Evolutionary conservation across 768 basidiomycete species (phyloP), one percentile per base, ranked within the genome.

Genomic region (Naganishia vaughanmartiniae): DNA sequence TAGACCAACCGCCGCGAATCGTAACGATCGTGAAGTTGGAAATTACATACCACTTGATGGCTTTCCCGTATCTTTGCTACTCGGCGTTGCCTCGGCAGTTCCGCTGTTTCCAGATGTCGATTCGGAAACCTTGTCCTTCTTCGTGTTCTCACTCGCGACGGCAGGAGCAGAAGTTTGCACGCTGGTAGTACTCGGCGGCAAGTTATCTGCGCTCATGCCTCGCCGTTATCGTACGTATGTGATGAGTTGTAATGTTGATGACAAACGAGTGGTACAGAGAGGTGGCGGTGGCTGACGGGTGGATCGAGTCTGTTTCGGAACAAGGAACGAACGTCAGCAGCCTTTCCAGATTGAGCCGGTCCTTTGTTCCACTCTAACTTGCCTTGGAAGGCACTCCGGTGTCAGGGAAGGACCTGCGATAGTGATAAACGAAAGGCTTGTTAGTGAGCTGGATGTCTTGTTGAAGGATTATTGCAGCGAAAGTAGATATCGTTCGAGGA

Each of bases 161-260:
- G 42, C 60, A 26, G 60, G 34, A 28, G 33, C n/a, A 63, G 36
- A 30, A 63, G 36, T 42, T 42, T 39, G 46, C 60, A 24, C 39
- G 15, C 36, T 42, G 60, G 24, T 42, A 26, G 36, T 63, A 63
- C 39, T 63, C 39, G 60, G 39, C 60, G 60, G 24, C 60, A 63
- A 63, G 60, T 63, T 63, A 42, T 63, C 60, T 42, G 42, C 60
- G 60, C 60, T 63, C 60, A 63, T 63, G 60, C 60, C 60, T 63
- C 39, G 57, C 57, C 26, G 42, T 45, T 28, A 24, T 45, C 4
- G 60, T 30, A n/a, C 2, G 28, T 46, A 30, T 21, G 42, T 63
- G 30, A 34, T 45, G 42, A 31, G 17, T 15, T 51, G 48, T 51
- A 51, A 51, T 51, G 19, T 11, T 28, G 57, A 58, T 34, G 57